Evolutionary conservation across 305 asterid genomes (phyloP).

Genomic region (Euphrasia arctica): DNA sequence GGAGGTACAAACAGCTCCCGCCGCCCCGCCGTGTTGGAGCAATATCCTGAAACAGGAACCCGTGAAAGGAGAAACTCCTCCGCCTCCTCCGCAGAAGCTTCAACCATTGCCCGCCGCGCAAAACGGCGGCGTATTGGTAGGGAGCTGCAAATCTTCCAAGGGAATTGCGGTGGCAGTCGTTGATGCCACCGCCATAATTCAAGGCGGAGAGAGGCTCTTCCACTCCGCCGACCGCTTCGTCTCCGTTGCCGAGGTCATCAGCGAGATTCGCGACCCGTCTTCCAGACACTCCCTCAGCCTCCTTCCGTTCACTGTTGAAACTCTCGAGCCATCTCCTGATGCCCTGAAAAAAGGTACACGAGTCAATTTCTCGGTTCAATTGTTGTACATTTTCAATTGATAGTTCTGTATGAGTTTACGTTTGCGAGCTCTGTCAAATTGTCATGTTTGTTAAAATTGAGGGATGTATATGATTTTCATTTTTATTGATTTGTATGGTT

Average conservation of each 20-base stretch:
- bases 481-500: not conserved
- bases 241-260: slow-evolving; percentile 73
- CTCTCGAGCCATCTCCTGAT: slow-evolving; percentile 77
- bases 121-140: slow-evolving; percentile 39
- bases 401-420: not conserved
- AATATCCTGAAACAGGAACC: slow-evolving; percentile 48
- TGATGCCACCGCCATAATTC: slow-evolving; percentile 93
- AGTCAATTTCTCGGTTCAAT: not conserved
- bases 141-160: slow-evolving; percentile 70
- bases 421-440: not conserved
- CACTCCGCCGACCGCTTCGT: slow-evolving; percentile 80
- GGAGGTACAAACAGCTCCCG: slow-evolving; percentile 46
- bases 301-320: slow-evolving; percentile 77
- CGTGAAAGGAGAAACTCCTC: slow-evolving; percentile 1
- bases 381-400: not conserved
- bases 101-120: slow-evolving; percentile 20
- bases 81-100: slow-evolving; percentile 24
- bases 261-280: slow-evolving; percentile 81
- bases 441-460: not conserved
- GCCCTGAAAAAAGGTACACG: slow-evolving; percentile 62
- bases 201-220: slow-evolving; percentile 63
- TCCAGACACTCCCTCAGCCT: slow-evolving; percentile 85
- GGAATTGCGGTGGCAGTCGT: slow-evolving; percentile 91
- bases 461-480: not conserved
- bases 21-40: slow-evolving; percentile 62